phyloP scores from a whole-genome alignment of 208 protist species.

The Crithidia fasciculata region DNA sequence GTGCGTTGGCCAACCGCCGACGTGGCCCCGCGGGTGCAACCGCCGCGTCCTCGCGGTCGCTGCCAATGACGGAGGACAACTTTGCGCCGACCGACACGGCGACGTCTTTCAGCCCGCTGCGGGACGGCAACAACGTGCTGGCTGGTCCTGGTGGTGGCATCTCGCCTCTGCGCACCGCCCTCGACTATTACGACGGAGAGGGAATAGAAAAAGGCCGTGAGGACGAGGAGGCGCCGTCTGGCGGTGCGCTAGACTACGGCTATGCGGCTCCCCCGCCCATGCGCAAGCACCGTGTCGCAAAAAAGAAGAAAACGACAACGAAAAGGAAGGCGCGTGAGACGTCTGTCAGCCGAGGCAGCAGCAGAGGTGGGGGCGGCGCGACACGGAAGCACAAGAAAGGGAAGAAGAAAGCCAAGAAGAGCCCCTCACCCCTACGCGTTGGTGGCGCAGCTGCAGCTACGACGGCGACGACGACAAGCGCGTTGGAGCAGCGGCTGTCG shows the following conservation, averaged over 20 bases:
- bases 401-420: slow-evolving; percentile 8
- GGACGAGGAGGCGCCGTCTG: background rate
- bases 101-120: slow-evolving; percentile 3
- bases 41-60: slow-evolving; percentile 1
- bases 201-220: background rate
- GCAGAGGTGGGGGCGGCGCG: background rate
- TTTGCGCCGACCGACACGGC: slow-evolving; percentile 18
- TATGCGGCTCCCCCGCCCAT: background rate
- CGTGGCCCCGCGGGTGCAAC: background rate
- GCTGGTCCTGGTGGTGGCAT: slow-evolving; percentile 28
- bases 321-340: background rate
- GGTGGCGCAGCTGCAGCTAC: background rate
- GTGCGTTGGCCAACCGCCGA: background rate
- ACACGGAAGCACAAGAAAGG: slow-evolving; percentile 9
- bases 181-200: slow-evolving; percentile 4
- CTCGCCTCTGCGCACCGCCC: slow-evolving; percentile 18
- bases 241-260: background rate
- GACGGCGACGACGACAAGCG: background rate
- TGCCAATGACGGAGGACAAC: slow-evolving; percentile 5
- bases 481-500: slow-evolving; percentile 24
- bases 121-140: slow-evolving; percentile 15
- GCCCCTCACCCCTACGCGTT: background rate
- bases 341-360: background rate
- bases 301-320: background rate
- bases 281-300: background rate